These are phyloP conservation scores for Dentipellis fragilis DNA, from an alignment of 768 basidiomycete species.

Conservation along the genomic window DNA sequence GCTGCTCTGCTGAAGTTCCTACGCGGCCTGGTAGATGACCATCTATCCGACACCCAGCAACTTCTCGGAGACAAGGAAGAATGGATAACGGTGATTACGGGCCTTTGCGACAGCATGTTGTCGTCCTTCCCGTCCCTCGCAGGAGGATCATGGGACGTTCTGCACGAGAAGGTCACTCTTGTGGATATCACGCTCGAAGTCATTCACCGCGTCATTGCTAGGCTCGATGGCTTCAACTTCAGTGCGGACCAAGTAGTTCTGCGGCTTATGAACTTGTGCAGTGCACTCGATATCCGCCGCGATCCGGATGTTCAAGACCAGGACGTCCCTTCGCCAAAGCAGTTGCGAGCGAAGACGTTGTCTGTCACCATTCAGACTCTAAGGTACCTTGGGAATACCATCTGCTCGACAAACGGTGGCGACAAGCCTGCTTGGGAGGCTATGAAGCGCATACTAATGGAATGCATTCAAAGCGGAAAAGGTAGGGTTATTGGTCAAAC, in stretches of 20 bases:
- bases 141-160: slow-evolving; percentile 38
- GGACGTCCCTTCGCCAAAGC: slow-evolving; percentile 34
- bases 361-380: slow-evolving; percentile 35
- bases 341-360: slow-evolving; percentile 38
- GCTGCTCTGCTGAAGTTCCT: slow-evolving; percentile 13
- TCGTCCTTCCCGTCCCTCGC: slow-evolving; percentile 45
- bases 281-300: slow-evolving; percentile 49
- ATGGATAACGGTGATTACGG: slow-evolving; percentile 43
- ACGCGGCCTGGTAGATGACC: slow-evolving; percentile 8
- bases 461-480: slow-evolving; percentile 29
- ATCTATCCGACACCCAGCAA: slow-evolving; percentile 3
- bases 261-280: slow-evolving; percentile 43
- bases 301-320: slow-evolving; percentile 31
- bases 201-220: slow-evolving; percentile 36
- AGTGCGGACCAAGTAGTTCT: slow-evolving; percentile 34
- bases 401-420: slow-evolving; percentile 20
- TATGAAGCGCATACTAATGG: slow-evolving; percentile 23
- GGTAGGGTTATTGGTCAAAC: slow-evolving; percentile 25
- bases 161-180: slow-evolving; percentile 48
- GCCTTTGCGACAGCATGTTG: slow-evolving; percentile 37
- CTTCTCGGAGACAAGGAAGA: slow-evolving; percentile 23
- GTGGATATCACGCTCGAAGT: slow-evolving; percentile 45
- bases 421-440: slow-evolving; percentile 31
- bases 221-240: slow-evolving; percentile 40
- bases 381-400: slow-evolving; percentile 33